Evolutionary conservation across 2,329 filamentous ascomycete species (phyloP).

Genomic region (Orbilia brochopaga): DNA sequence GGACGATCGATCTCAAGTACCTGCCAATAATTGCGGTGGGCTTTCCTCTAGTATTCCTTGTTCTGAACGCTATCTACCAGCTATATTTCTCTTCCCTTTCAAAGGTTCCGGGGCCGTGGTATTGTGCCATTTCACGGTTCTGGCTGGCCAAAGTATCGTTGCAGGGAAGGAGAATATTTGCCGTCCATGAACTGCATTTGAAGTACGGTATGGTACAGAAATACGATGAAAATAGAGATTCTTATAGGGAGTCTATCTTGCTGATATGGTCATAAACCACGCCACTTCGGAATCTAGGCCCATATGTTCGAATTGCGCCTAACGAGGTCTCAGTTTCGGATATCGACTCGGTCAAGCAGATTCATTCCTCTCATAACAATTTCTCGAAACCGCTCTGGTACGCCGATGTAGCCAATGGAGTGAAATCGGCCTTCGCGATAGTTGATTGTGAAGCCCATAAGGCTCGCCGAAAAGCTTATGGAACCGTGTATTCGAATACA

Average conservation of each 20-base stretch:
- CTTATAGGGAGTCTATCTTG: background rate
- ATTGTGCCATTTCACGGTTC: background rate
- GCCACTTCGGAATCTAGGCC: background rate
- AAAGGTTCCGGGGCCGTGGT: conserved; percentile 4
- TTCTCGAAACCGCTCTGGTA: conserved; percentile 12
- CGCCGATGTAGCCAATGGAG: background rate
- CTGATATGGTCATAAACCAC: background rate
- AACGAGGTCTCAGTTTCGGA: background rate
- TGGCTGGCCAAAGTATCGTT: background rate
- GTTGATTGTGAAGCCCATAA: conserved; percentile 4
- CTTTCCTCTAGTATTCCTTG: background rate
- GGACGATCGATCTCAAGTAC: background rate
- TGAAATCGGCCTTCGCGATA: background rate
- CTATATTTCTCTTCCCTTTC: background rate
- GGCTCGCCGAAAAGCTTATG: conserved; percentile 7
- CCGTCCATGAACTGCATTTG: background rate
- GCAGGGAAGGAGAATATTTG: background rate
- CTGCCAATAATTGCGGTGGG: background rate
- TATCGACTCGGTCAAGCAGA: background rate
- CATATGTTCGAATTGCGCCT: background rate
- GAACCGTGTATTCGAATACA: conserved; percentile 15
- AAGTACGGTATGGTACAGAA: background rate
- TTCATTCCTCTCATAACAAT: background rate
- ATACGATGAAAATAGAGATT: background rate
- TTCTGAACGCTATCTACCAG: background rate